A percentile compares a stretch with the other conserved stretches of the same genome.
Evolutionary conservation across 768 basidiomycete genomes (phyloP).

Genomic region (Serendipita sp.): DNA sequence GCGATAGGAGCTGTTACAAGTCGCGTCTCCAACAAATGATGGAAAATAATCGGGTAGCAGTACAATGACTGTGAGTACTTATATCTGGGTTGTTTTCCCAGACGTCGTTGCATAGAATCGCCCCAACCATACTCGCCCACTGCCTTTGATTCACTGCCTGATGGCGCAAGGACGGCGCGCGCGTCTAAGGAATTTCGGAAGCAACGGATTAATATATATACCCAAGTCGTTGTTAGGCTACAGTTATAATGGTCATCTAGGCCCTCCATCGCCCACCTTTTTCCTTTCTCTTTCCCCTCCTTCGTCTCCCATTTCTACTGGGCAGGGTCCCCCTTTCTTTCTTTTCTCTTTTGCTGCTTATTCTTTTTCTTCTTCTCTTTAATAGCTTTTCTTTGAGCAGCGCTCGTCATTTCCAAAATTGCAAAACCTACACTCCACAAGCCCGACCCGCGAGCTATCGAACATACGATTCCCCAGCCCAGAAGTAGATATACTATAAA

Average conservation of each 20-base stretch:
- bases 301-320: neutral
- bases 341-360: neutral
- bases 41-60: too few relatives aligned
- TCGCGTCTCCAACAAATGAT: too few relatives aligned
- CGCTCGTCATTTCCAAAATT: neutral
- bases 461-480: neutral
- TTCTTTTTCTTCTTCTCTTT: neutral
- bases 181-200: too few relatives aligned
- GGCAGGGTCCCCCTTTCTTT: conserved; percentile 3
- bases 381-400: neutral
- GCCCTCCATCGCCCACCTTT: neutral
- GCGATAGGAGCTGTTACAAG: too few relatives aligned
- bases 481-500: neutral
- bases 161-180: too few relatives aligned
- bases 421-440: neutral
- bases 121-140: too few relatives aligned
- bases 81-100: too few relatives aligned
- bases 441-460: neutral
- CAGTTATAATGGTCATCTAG: neutral
- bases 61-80: too few relatives aligned
- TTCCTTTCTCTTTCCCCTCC: neutral
- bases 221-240: too few relatives aligned
- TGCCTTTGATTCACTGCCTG: too few relatives aligned
- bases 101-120: too few relatives aligned
- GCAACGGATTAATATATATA: too few relatives aligned